A percentile compares a stretch with the other conserved stretches of the same genome.
These are phyloP conservation scores for Amanita inopinata DNA, from an alignment of 768 basidiomycete species.

Conservation along the genomic window DNA sequence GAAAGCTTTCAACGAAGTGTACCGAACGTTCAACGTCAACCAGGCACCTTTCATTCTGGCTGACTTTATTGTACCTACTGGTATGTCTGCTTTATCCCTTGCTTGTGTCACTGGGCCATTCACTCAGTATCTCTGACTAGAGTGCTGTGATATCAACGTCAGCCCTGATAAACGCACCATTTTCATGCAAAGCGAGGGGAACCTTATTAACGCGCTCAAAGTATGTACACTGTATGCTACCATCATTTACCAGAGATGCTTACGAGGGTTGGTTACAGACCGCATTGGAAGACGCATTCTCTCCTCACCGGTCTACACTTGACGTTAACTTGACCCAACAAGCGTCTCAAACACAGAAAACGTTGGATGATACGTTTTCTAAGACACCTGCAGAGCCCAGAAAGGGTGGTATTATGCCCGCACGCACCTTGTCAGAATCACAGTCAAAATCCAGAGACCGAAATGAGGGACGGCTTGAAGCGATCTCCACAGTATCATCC, in stretches of 20 bases:
- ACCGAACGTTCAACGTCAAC: slow-evolving; percentile 62
- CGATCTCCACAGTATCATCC: too few species aligned
- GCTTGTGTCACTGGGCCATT: neutral
- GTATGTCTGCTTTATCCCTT: slow-evolving; percentile 37
- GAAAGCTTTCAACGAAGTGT: slow-evolving; percentile 89
- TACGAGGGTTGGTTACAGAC: slow-evolving; percentile 26
- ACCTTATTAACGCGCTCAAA: slow-evolving; percentile 70
- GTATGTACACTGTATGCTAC: slow-evolving; percentile 27
- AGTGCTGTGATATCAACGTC: slow-evolving; percentile 85
- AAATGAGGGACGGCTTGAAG: too few species aligned
- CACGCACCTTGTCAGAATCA: neutral
- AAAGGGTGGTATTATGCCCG: too few species aligned
- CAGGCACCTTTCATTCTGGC: slow-evolving; percentile 81
- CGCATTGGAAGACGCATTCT: slow-evolving; percentile 59
- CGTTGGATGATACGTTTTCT: slow-evolving; percentile 2
- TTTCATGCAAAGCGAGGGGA: slow-evolving; percentile 79
- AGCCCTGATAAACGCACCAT: slow-evolving; percentile 97
- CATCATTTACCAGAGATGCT: neutral
- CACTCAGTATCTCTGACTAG: slow-evolving; percentile 25
- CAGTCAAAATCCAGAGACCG: too few species aligned
- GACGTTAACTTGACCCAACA: slow-evolving; percentile 30
- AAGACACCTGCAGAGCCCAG: neutral
- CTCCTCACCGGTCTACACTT: slow-evolving; percentile 65
- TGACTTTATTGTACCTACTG: slow-evolving; percentile 72
- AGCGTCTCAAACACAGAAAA: slow-evolving; percentile 15